Conservation (phyloP, 257 asterid genomes). For the Capsicum pubescens region DNA sequence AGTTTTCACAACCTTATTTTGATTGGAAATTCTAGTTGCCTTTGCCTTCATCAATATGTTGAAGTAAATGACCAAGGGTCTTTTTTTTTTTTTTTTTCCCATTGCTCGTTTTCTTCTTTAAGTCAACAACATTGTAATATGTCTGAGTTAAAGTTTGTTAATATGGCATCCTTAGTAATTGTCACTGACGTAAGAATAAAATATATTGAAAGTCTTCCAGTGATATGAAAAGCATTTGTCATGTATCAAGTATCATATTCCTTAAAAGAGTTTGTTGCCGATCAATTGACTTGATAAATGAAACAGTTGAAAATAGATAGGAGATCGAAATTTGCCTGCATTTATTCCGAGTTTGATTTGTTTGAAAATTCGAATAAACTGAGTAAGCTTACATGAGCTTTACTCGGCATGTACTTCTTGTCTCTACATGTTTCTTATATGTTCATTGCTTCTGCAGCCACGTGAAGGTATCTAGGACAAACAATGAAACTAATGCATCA, state of each 20-base stretch:
- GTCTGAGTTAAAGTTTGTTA: not conserved
- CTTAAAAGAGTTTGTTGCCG: not conserved
- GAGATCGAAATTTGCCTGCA: not conserved
- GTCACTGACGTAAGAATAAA: not conserved
- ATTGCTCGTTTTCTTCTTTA: not conserved
- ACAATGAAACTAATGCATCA: constrained; percentile 41
- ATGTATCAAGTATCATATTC: not conserved
- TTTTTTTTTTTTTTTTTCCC: not conserved
- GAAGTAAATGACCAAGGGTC: not conserved
- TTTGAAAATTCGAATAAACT: constrained; percentile 25
- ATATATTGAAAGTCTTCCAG: not conserved
- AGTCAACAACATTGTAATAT: not conserved
- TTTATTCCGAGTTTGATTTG: not conserved
- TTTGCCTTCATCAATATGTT: not conserved
- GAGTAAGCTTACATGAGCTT: constrained; percentile 12
- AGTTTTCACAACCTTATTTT: not conserved
- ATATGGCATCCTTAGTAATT: not conserved
- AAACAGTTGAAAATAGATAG: not conserved
- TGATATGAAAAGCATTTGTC: not conserved
- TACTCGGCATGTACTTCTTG: constrained; percentile 14
- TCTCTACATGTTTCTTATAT: constrained; percentile 31
- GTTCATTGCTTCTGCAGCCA: constrained; percentile 47
- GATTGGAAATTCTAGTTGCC: not conserved
- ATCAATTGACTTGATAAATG: not conserved
- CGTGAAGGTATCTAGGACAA: constrained; percentile 53